Percentiles rank a stretch among this genome's conserved stretches.
Conservation (phyloP, 1,284 basidiomycete species). For the Leccinum variabile region DNA sequence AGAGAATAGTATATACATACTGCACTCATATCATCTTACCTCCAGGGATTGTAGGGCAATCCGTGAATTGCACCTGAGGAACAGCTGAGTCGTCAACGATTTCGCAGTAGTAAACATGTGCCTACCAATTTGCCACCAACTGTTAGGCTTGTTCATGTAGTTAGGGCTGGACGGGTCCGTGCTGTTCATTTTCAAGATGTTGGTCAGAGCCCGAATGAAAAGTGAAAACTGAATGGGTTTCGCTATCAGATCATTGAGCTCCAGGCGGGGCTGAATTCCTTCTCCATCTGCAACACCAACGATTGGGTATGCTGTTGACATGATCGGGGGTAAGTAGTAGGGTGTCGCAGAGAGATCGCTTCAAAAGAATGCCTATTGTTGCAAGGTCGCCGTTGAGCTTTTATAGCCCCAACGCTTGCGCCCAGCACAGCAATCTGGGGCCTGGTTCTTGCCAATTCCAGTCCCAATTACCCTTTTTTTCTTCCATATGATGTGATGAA, state of each 20-base stretch:
- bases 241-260: constrained; percentile 18
- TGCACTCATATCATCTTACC: constrained; percentile 1
- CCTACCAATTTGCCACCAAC: constrained; percentile 23
- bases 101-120: not conserved
- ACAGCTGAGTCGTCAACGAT: not conserved
- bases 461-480: not conserved
- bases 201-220: constrained; percentile 16
- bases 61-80: constrained; percentile 17
- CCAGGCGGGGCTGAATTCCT: constrained; percentile 17
- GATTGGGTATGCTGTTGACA: constrained; percentile 8
- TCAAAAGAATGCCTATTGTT: not conserved
- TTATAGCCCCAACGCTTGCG: not conserved
- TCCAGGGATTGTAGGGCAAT: constrained; percentile 15
- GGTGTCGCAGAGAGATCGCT: not conserved
- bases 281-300: constrained; percentile 2
- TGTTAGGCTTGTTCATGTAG: constrained; percentile 18
- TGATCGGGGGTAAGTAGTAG: not conserved
- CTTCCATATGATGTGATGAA: not conserved
- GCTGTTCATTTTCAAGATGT: constrained; percentile 9
- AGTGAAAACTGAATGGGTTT: constrained; percentile 21
- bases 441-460: not conserved
- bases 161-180: not conserved
- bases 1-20: not conserved
- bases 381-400: not conserved
- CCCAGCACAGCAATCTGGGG: not conserved